phyloP scores from a whole-genome alignment of 495 filamentous ascomycete genomes.

The Entonaema liquescens region DNA sequence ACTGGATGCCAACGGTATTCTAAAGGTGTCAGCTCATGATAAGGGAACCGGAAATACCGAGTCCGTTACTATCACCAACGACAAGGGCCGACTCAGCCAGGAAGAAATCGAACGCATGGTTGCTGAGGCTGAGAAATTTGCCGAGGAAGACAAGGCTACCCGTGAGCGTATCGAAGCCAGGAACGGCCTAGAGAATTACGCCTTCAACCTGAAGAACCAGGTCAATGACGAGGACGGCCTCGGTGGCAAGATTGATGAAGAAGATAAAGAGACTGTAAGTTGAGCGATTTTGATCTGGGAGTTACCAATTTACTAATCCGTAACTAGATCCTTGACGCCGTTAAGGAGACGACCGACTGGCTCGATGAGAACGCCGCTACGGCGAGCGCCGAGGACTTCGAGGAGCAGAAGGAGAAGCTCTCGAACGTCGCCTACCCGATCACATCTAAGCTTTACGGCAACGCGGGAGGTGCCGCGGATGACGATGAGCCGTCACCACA shows the following conservation, averaged over 20 bases:
- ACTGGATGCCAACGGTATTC: slow-evolving; percentile 95
- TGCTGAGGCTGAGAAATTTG: slow-evolving; percentile 95
- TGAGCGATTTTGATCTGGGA: slow-evolving; percentile 1
- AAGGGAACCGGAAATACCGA: slow-evolving; percentile 97
- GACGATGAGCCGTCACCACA: slow-evolving; percentile 80
- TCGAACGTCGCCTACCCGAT: slow-evolving; percentile 97
- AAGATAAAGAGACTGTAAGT: slow-evolving; percentile 94
- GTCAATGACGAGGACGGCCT: slow-evolving; percentile 96
- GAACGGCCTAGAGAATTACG: slow-evolving; percentile 96
- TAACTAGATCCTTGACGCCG: slow-evolving; percentile 83
- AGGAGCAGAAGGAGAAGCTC: slow-evolving; percentile 99
- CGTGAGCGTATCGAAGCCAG: slow-evolving; percentile 92
- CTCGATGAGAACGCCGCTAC: slow-evolving; percentile 93
- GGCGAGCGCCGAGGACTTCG: slow-evolving; percentile 91
- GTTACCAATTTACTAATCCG: slow-evolving; percentile 30
- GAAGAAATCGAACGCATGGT: slow-evolving; percentile 99
- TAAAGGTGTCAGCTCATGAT: slow-evolving; percentile 93
- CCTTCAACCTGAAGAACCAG: slow-evolving; percentile 98
- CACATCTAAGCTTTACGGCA: slow-evolving; percentile 94
- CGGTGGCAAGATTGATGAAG: slow-evolving; percentile 96
- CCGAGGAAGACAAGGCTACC: slow-evolving; percentile 98
- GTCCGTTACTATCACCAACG: slow-evolving; percentile 97
- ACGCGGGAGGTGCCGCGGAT: slow-evolving; percentile 68
- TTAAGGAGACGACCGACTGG: slow-evolving; percentile 98
- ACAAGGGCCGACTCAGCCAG: slow-evolving; percentile 93